Conservation (phyloP, 83 land plant genomes). For the Diphasiastrum complanatum region DNA sequence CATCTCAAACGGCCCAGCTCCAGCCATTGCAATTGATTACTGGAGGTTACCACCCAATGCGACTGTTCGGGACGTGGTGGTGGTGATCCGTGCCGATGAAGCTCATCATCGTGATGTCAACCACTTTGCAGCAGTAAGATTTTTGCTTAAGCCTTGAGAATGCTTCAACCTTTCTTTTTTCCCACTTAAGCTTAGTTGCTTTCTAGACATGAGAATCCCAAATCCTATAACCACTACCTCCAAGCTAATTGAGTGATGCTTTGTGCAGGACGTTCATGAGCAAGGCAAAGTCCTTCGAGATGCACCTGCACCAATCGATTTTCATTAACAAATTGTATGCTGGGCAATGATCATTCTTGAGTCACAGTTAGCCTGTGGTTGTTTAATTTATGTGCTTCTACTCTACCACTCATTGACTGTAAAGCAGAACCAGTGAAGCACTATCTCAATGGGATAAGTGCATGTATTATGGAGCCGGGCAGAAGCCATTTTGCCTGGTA, state of each 20-base stretch:
- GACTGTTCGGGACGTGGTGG: slow-evolving; percentile 69
- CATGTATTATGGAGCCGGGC: no score
- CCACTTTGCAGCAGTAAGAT: slow-evolving; percentile 86
- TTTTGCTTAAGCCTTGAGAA: background rate
- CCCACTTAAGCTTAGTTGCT: background rate
- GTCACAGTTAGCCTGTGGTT: no score
- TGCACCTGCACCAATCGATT: slow-evolving; percentile 20
- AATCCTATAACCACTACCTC: no score
- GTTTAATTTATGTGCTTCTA: no score
- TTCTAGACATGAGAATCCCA: background rate
- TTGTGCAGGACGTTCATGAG: slow-evolving; percentile 25
- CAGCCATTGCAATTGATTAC: slow-evolving; percentile 94
- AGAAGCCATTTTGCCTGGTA: no score
- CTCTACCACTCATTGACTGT: no score
- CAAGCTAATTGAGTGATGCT: background rate
- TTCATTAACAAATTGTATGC: no score
- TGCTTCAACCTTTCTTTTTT: background rate
- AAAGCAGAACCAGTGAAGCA: no score
- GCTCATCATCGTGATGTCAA: slow-evolving; percentile 97
- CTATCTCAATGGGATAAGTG: no score
- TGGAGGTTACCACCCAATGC: slow-evolving; percentile 75
- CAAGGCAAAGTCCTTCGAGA: slow-evolving; percentile 21
- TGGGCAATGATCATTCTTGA: no score
- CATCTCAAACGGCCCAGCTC: slow-evolving; percentile 76
- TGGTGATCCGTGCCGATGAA: slow-evolving; percentile 91